A percentile compares a stretch with the other conserved stretches of the same genome.
These are phyloP conservation scores for Colletotrichum australisinense DNA, from an alignment of 2,329 filamentous ascomycete species.

Conservation along the genomic window DNA sequence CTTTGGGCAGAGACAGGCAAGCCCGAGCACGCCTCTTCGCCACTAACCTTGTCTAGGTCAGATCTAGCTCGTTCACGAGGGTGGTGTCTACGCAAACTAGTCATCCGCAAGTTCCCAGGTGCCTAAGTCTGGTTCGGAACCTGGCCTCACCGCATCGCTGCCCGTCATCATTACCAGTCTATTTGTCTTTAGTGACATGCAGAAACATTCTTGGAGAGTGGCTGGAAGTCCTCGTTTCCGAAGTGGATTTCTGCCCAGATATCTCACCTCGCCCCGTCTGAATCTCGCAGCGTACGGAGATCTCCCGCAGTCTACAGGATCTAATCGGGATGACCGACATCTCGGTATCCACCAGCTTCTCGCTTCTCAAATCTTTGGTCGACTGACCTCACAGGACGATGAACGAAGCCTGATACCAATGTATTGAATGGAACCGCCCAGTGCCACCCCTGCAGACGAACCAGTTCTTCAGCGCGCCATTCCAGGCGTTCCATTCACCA, in stretches of 20 bases:
- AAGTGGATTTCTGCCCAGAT: neutral
- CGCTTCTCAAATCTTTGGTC: neutral
- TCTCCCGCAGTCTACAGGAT: constrained; percentile 28
- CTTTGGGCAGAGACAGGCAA: neutral
- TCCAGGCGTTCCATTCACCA: neutral
- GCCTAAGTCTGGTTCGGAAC: constrained; percentile 21
- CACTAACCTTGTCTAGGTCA: constrained; percentile 1
- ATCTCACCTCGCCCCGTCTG: neutral
- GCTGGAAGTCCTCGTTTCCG: neutral
- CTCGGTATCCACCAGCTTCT: constrained; percentile 12
- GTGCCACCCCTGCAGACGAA: neutral
- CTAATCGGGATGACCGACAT: constrained; percentile 26
- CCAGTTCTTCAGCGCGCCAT: neutral
- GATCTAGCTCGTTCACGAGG: constrained; percentile 9
- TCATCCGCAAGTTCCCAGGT: neutral
- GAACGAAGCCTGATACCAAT: neutral
- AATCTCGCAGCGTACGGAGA: constrained; percentile 24
- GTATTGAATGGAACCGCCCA: neutral
- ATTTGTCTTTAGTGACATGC: neutral
- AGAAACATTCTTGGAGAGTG: neutral
- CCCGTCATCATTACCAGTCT: neutral
- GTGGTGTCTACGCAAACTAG: constrained; percentile 16
- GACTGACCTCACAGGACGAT: neutral
- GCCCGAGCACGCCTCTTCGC: constrained; percentile 2
- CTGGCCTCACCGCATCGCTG: constrained; percentile 8